phyloP scores from a whole-genome alignment of 441 rosid genomes.

The Arabidopsis hybrid region DNA sequence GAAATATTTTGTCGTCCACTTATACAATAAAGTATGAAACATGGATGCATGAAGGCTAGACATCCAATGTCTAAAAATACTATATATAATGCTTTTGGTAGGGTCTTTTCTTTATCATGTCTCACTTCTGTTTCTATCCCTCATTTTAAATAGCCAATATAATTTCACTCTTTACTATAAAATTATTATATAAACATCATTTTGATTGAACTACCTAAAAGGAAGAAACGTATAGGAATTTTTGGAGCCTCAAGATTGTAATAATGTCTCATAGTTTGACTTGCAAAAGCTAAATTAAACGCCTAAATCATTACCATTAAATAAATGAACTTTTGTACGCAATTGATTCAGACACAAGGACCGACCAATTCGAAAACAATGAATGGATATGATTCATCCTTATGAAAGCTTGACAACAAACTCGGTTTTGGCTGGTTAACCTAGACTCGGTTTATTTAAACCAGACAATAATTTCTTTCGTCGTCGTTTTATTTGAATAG shows the following conservation, averaged over 20 bases:
- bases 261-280: slow-evolving; percentile 31
- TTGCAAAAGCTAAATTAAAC: background rate
- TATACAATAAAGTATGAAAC: slow-evolving; percentile 38
- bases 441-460: slow-evolving; percentile 40
- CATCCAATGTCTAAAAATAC: slow-evolving; percentile 37
- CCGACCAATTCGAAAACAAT: slow-evolving; percentile 33
- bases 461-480: slow-evolving; percentile 30
- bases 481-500: slow-evolving; percentile 25
- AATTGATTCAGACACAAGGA: slow-evolving; percentile 40
- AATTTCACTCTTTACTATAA: background rate
- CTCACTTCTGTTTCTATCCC: slow-evolving; percentile 24
- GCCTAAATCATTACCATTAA: slow-evolving; percentile 20
- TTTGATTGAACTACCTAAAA: background rate
- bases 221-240: background rate
- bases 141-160: slow-evolving; percentile 9
- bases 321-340: background rate
- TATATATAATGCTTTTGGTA: slow-evolving; percentile 38
- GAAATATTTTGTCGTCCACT: slow-evolving; percentile 44
- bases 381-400: slow-evolving; percentile 26
- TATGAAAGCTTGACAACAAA: background rate
- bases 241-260: slow-evolving; percentile 37
- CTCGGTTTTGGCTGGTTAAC: background rate
- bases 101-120: slow-evolving; percentile 45
- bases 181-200: background rate
- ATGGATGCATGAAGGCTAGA: slow-evolving; percentile 40